phyloP scores from a whole-genome alignment of 208 protist genomes.

The Leishmania aethiopica region DNA sequence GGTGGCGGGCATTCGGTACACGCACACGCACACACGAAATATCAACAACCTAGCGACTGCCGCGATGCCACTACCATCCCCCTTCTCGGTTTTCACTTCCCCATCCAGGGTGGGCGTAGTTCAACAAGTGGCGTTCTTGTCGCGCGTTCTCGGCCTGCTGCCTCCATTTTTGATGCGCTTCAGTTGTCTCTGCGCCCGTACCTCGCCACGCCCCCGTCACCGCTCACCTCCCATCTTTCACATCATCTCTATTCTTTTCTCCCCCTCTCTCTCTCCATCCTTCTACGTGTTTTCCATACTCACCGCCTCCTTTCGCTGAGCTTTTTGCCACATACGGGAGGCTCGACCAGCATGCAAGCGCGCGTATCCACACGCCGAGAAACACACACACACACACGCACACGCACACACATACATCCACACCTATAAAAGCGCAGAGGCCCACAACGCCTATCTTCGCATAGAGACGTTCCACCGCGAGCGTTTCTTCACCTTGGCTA shows the following conservation, averaged over 20 bases:
- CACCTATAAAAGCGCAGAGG: background rate
- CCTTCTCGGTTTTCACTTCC: background rate
- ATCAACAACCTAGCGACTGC: background rate
- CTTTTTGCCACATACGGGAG: background rate
- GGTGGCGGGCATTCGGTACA: background rate
- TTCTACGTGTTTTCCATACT: background rate
- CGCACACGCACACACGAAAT: background rate
- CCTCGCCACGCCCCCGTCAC: background rate
- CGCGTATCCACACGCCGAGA: background rate
- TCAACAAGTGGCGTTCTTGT: background rate
- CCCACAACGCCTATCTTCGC: background rate
- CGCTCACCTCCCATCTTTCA: background rate
- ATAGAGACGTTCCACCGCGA: background rate
- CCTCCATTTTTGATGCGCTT: no score
- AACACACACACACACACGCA: background rate
- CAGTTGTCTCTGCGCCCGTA: background rate
- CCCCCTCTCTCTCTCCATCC: background rate
- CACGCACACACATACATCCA: background rate
- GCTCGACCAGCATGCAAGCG: background rate
- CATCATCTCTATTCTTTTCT: background rate
- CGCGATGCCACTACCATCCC: background rate
- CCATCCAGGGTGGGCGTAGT: background rate
- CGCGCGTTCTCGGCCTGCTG: no score
- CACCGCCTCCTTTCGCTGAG: background rate
- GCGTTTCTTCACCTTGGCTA: background rate